Percentiles rank a stretch among this genome's conserved stretches.
These are phyloP conservation scores for Irpex sp. DNA, from an alignment of 1,284 basidiomycete species.

Conservation along the genomic window DNA sequence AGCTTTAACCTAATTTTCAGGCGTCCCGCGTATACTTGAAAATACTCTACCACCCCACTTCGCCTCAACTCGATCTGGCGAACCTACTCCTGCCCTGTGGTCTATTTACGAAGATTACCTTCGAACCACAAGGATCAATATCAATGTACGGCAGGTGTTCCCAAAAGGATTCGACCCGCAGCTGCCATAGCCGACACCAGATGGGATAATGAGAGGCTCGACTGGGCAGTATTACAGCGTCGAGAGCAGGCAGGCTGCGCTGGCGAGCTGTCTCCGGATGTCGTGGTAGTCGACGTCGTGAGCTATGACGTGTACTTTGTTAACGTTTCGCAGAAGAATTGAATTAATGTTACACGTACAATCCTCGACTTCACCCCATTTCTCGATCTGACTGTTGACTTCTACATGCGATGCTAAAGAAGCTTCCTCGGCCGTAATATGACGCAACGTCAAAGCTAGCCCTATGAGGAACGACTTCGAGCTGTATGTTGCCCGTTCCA, in stretches of 20 bases:
- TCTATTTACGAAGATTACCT: constrained; percentile 61
- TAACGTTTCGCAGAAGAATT: not conserved
- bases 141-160: constrained; percentile 89
- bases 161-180: constrained; percentile 61
- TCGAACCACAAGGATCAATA: constrained; percentile 71
- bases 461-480: constrained; percentile 93
- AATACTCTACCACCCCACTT: constrained; percentile 71
- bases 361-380: constrained; percentile 99
- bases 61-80: constrained; percentile 16
- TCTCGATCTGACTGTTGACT: constrained; percentile 91
- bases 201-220: not conserved
- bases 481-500: constrained; percentile 89
- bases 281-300: constrained; percentile 98
- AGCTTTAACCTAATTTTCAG: constrained; percentile 32
- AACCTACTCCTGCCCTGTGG: constrained; percentile 39
- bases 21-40: constrained; percentile 86
- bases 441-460: constrained; percentile 78
- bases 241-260: constrained; percentile 57
- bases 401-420: constrained; percentile 88
- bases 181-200: not conserved
- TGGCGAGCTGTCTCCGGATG: constrained; percentile 83
- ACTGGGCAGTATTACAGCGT: not conserved
- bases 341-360: constrained; percentile 54
- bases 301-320: constrained; percentile 42
- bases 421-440: constrained; percentile 81